Conservation (phyloP, 176 grass and related monocot genomes). For the Elaeis guineensis region DNA sequence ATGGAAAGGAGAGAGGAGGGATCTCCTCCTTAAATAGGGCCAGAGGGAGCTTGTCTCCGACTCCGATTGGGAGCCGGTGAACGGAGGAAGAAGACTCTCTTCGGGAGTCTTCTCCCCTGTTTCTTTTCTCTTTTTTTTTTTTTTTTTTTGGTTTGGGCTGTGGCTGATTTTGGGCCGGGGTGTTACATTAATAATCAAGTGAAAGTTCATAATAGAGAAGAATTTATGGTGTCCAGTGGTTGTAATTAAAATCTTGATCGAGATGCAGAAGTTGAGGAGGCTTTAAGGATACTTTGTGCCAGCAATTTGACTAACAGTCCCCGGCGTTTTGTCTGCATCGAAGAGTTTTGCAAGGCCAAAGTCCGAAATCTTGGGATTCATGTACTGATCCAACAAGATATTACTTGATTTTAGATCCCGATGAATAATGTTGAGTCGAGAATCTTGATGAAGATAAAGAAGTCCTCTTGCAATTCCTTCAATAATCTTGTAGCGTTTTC, state of each 20-base stretch:
- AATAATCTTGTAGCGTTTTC: background rate
- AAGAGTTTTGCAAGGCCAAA: conserved; percentile 16
- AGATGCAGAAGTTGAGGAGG: too few species aligned
- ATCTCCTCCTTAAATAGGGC: too few species aligned
- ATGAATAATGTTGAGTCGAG: conserved; percentile 4
- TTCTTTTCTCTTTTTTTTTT: too few species aligned
- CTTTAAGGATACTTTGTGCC: conserved; percentile 6
- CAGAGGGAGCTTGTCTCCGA: too few species aligned
- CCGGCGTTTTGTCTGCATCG: background rate
- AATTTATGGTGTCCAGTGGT: background rate
- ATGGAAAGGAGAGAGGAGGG: too few species aligned
- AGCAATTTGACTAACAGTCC: background rate
- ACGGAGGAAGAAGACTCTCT: too few species aligned
- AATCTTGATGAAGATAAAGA: conserved; percentile 17
- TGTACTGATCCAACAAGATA: conserved; percentile 2
- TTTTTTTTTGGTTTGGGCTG: too few species aligned
- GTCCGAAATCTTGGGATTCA: conserved; percentile 13
- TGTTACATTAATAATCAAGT: background rate
- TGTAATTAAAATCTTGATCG: too few species aligned
- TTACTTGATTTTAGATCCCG: conserved; percentile 14
- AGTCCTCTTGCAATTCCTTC: conserved; percentile 6
- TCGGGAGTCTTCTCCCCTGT: too few species aligned
- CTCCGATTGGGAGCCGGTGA: too few species aligned
- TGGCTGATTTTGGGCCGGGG: too few species aligned
- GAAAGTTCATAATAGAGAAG: background rate